Percentiles rank a stretch among this genome's conserved stretches.
phyloP scores from a whole-genome alignment of 805 yeast species.

The Starmerella riodocensis region DNA sequence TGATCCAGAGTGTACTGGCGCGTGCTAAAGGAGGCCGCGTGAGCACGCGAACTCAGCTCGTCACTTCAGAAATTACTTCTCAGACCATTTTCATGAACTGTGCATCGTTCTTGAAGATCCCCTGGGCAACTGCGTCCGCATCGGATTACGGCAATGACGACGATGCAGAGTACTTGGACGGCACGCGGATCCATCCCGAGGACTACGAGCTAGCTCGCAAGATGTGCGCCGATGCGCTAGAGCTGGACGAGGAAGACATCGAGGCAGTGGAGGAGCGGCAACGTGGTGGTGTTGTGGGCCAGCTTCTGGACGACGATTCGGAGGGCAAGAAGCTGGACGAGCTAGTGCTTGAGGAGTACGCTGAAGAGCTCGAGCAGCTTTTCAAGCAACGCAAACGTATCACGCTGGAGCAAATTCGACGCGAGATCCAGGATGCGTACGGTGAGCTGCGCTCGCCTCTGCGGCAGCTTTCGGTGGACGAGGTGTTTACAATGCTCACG shows the following conservation, averaged over 20 bases:
- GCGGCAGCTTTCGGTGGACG: conserved; percentile 49
- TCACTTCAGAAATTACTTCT: conserved; percentile 64
- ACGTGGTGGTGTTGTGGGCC: conserved; percentile 50
- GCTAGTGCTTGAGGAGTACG: conserved; percentile 78
- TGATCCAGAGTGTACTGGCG: conserved; percentile 64
- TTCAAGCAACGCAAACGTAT: conserved; percentile 53
- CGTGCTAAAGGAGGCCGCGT: conserved; percentile 43
- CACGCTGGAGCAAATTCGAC: conserved; percentile 70
- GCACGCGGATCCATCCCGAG: conserved; percentile 94
- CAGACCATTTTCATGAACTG: conserved; percentile 80
- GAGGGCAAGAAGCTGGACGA: conserved; percentile 61
- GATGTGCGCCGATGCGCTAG: conserved; percentile 97
- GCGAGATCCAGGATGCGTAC: conserved; percentile 75
- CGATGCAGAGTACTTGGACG: conserved; percentile 66
- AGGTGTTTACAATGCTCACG: conserved; percentile 77
- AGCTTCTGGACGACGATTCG: conserved; percentile 57
- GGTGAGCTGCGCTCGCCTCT: conserved; percentile 71
- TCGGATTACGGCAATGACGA: conserved; percentile 25
- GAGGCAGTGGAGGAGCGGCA: conserved; percentile 69
- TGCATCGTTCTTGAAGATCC: conserved; percentile 76
- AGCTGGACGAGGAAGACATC: conserved; percentile 85
- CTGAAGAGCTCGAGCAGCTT: conserved; percentile 65
- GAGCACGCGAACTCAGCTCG: conserved; percentile 61
- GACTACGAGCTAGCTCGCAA: conserved; percentile 92
- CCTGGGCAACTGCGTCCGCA: conserved; percentile 39